These are phyloP conservation scores for Chytriomyces hyalinus DNA, from an alignment of 192 early-diverging fungal species.

Conservation along the genomic window DNA sequence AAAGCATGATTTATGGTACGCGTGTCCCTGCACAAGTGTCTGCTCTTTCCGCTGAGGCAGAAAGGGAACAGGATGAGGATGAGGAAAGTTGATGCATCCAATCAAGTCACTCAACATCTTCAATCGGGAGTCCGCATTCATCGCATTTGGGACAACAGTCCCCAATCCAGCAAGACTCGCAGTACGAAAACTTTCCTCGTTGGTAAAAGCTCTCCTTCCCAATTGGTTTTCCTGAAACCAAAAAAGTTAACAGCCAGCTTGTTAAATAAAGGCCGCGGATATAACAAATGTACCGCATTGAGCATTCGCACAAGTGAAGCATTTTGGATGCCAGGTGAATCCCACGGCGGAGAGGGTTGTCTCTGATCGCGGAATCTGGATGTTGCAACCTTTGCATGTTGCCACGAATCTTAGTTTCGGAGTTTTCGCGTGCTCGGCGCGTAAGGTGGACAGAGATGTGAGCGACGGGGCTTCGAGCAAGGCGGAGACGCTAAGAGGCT, in stretches of 20 bases:
- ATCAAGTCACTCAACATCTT: constrained; percentile 14
- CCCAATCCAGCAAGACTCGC: constrained; percentile 28
- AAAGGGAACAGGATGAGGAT: not conserved
- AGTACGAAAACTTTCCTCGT: constrained; percentile 28
- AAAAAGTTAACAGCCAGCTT: not conserved
- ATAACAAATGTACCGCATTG: constrained; percentile 25
- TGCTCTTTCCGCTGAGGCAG: constrained; percentile 13
- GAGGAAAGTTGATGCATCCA: not conserved
- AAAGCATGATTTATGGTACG: constrained; percentile 32
- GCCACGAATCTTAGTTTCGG: not conserved
- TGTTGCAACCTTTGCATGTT: constrained; percentile 23
- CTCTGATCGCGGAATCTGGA: not conserved
- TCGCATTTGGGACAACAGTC: constrained; percentile 31
- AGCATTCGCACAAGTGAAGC: constrained; percentile 34
- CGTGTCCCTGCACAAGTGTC: constrained; percentile 25
- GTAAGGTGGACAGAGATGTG: constrained; percentile 8
- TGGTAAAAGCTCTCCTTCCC: constrained; percentile 29
- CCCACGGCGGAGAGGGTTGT: constrained; percentile 23
- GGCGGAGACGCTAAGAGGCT: not conserved
- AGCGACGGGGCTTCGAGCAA: constrained; percentile 8
- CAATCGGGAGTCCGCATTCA: constrained; percentile 22
- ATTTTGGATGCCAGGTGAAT: constrained; percentile 25
- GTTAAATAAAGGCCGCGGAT: not conserved
- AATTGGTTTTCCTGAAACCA: constrained; percentile 18
- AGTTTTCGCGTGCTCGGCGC: not conserved